Conservation (phyloP, 306 rosid genomes). For the Cicer yamashitae region DNA sequence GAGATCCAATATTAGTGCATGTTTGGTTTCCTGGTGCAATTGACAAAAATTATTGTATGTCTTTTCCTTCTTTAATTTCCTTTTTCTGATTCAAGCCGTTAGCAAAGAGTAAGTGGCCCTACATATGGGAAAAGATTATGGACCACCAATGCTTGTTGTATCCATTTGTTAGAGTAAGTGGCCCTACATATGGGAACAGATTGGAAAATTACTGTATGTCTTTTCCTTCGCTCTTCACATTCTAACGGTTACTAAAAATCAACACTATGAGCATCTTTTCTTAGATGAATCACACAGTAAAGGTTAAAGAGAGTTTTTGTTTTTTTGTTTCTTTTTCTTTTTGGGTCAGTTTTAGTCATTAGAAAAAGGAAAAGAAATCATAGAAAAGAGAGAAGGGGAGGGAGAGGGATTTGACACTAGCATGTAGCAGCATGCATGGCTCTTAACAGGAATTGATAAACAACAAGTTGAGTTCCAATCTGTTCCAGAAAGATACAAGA, state of each 20-base stretch:
- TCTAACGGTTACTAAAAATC: conserved; percentile 26
- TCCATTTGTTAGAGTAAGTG: neutral
- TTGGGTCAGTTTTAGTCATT: conserved; percentile 25
- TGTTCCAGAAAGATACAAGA: conserved; percentile 46
- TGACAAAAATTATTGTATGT: too few relatives aligned
- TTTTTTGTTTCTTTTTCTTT: neutral
- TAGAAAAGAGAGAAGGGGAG: neutral
- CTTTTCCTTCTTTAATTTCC: neutral
- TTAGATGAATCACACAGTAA: conserved; percentile 32
- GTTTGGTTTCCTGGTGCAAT: too few relatives aligned
- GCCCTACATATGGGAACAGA: too few relatives aligned
- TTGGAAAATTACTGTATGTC: too few relatives aligned
- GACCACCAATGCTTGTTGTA: conserved; percentile 54
- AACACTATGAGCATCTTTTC: conserved; percentile 9
- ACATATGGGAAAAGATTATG: conserved; percentile 43
- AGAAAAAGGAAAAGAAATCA: conserved; percentile 21
- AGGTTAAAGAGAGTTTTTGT: conserved; percentile 5
- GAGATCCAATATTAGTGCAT: too few relatives aligned
- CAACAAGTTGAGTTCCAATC: conserved; percentile 46
- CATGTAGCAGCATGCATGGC: conserved; percentile 37
- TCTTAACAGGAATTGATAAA: conserved; percentile 33
- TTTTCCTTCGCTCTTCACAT: conserved; percentile 24
- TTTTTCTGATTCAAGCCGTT: conserved; percentile 24
- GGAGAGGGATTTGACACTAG: conserved; percentile 15
- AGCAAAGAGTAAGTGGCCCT: conserved; percentile 55